Base-by-base conservation (phyloP, 2,329 filamentous ascomycete genomes). In the Hymenoscyphus fraxineus region DNA sequence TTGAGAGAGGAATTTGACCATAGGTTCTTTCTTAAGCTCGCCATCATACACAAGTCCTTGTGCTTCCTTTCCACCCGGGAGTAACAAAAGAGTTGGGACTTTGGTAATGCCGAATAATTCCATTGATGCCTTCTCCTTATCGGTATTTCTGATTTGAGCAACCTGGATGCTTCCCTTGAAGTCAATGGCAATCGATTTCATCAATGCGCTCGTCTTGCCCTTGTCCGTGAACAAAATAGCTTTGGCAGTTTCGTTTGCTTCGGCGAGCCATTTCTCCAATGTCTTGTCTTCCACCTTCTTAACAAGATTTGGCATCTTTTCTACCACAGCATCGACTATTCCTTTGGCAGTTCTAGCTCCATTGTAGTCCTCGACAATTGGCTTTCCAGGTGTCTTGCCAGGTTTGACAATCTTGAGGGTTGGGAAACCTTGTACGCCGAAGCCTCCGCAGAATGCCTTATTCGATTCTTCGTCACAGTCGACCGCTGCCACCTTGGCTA, bases 391-490 rank as follows among this genome's bases (percentile, higher is more conserved):
- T 78, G 93, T 96, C 80, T 92, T 92, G 68, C 90, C 87, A 0
- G 95, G 95, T 27, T 87, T 88, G 61, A 98, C 87, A 58, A 96
- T 94, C 83, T 99, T 99, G 69, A 99, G 82, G 0, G 95, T 98
- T 0, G 95, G 95, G 80, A 97, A 99, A 65, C 95, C 95, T 79
- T 97, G 84, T 6, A 99, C 86, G 63, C 93, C 94, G 85, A 97
- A 91, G 70, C 83, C 79, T 58, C 89, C 87, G 77, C 95, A 99
- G 70, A 97, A 85, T 2, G 83, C 82, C 81, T 98, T 98, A 83
- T 98, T 99, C 69, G 82, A 80, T 62, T 97, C 94, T 39, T 96
- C 93, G 74, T 99, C 94, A 78, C 95, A 99, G 78, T 99, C 91
- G 69, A 99, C 83, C 63, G 96, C 95, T 58, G 92, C 95, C 54